Evolutionary conservation across 768 basidiomycete species (phyloP), one percentile per base, ranked within the genome.

Genomic region (Pulveroboletus frians): DNA sequence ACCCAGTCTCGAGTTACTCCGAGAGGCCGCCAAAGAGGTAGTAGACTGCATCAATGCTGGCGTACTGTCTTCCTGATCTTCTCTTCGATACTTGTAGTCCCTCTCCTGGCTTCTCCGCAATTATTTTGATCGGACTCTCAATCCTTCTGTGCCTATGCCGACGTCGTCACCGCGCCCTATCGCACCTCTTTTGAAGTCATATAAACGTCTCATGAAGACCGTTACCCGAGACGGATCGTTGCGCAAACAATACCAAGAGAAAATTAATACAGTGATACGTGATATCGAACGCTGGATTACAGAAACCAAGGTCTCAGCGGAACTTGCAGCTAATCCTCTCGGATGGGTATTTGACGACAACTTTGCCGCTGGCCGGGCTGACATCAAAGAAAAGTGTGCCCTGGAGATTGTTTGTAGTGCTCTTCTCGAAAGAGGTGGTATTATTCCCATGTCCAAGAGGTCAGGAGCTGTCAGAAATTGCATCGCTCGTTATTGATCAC

Each of bases 361-460:
- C 30, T 52, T 61, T 27, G 54, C 46, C 46, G 56, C 53, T 35
- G 67, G 69, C 30, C 74, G 73, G 47, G 69, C 69, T 9, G 82
- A 83, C 38, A 52, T 66, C 11, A 79, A 76, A 58, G 86, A 89
- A 62, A 67, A 65, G 41, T 85, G 81, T 78, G 85, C 85, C 7
- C 60, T 89, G 37, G 85, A 88, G 46, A 67, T 69, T 31, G 66
- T 98, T 2, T 84, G 81, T 47, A 80, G 84, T 40, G 76, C 68
- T 1, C 69, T 98, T 11, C 56, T 88, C 42, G 82, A 81, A 49
- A 79, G 76, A 52, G 92, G 92, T 9, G 79, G 73, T 9, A 70
- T 97, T 8, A 84, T 97, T 4, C 93, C 95, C 8, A 56, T 87
- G 2, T 85, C 91, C 1, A 88, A 83, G 70, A 92, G 84, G 95